These are phyloP conservation scores for Arabidopsis arenosa DNA, from an alignment of 345 rosid genomes.

Conservation along the genomic window DNA sequence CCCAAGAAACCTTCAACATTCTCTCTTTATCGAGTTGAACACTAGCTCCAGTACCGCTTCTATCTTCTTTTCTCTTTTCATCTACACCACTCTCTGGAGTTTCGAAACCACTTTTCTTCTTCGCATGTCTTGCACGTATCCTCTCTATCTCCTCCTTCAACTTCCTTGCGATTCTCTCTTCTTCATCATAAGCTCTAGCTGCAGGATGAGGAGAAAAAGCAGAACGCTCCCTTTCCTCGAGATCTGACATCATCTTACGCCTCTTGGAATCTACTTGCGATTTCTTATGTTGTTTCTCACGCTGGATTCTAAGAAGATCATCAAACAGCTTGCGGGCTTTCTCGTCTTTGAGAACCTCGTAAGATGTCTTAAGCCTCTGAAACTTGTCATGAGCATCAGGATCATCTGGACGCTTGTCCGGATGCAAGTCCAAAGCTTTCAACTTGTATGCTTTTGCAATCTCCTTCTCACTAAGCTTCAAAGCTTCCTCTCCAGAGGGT, in stretches of 20 bases:
- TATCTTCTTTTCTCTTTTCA: conserved; percentile 43
- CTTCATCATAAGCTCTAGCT: conserved; percentile 58
- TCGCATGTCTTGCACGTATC: conserved; percentile 65
- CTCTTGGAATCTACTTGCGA: conserved; percentile 71
- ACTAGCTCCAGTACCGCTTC: conserved; percentile 27
- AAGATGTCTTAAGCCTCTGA: conserved; percentile 74
- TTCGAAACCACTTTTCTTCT: conserved; percentile 48
- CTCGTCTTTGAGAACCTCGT: conserved; percentile 78
- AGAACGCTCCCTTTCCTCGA: conserved; percentile 80
- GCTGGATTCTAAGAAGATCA: conserved; percentile 78
- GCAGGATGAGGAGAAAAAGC: conserved; percentile 62
- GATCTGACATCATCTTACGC: conserved; percentile 78
- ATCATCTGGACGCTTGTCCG: conserved; percentile 85
- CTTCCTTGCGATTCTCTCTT: conserved; percentile 70
- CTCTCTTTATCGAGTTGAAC: conserved; percentile 62
- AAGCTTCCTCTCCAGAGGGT: conserved; percentile 87
- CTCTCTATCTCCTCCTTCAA: conserved; percentile 75
- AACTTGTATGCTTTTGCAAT: conserved; percentile 76
- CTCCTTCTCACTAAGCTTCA: conserved; percentile 69
- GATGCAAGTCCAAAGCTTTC: conserved; percentile 85
- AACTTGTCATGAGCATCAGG: conserved; percentile 80
- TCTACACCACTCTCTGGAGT: conserved; percentile 44
- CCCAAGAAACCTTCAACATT: conserved; percentile 86
- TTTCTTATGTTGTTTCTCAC: conserved; percentile 60
- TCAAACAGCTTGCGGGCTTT: conserved; percentile 83